Percentiles rank a stretch among this genome's conserved stretches.
Conservation (phyloP, 345 rosid genomes). For the Syzygium aromaticum region DNA sequence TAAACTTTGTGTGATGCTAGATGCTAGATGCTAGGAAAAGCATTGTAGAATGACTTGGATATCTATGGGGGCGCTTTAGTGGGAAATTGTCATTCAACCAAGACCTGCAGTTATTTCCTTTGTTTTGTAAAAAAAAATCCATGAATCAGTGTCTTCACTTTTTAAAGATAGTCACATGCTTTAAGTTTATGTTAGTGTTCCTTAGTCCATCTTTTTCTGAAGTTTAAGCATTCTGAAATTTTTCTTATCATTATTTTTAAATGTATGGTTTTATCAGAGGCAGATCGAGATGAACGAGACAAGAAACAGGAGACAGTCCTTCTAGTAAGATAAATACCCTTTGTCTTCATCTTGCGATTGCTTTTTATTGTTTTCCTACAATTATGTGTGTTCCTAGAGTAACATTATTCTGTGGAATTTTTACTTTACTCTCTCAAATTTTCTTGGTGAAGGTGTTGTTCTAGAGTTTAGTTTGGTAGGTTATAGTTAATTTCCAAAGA, state of each 20-base stretch:
- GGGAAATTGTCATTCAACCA: neutral
- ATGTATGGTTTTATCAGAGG: constrained; percentile 13
- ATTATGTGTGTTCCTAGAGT: neutral
- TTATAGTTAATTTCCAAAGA: neutral
- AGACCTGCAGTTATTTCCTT: neutral
- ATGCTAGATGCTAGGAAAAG: neutral
- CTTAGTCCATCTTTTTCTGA: neutral
- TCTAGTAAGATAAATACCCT: constrained; percentile 19
- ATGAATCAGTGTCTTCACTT: neutral
- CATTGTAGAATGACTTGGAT: neutral
- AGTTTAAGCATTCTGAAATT: neutral
- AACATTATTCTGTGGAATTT: neutral
- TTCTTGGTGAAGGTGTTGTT: neutral
- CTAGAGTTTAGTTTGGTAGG: neutral
- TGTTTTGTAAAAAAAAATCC: neutral
- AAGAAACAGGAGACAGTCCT: constrained; percentile 11
- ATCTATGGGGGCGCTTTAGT: neutral
- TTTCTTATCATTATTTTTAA: neutral
- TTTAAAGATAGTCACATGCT: neutral
- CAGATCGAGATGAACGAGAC: constrained; percentile 11
- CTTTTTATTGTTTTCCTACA: neutral
- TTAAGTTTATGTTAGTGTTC: neutral
- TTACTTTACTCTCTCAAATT: neutral
- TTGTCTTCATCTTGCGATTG: neutral
- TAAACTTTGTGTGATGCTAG: neutral